Evolutionary conservation across 768 basidiomycete species (phyloP).

Genomic region (Termitomyces sp.): DNA sequence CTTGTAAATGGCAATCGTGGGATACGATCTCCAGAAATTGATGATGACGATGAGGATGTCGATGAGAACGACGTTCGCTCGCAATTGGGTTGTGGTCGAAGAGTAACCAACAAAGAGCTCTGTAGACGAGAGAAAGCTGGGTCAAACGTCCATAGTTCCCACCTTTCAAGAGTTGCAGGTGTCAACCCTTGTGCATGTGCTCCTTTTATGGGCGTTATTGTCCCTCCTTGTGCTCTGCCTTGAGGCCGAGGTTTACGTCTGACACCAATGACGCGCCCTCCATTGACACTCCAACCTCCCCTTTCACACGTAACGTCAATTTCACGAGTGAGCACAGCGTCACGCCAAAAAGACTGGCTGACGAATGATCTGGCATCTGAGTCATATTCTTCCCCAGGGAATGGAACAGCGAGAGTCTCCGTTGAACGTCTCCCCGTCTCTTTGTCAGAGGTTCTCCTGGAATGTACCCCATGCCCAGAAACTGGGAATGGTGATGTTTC

Average conservation of each 20-base stretch:
- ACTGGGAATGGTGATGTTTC: constrained; percentile 66
- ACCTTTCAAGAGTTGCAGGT: constrained; percentile 63
- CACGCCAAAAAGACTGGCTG: constrained; percentile 49
- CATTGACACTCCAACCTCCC: constrained; percentile 70
- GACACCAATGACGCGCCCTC: constrained; percentile 59
- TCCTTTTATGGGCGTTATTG: constrained; percentile 4
- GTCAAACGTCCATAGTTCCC: constrained; percentile 83
- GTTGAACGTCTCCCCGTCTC: constrained; percentile 44
- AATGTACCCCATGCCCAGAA: constrained; percentile 74
- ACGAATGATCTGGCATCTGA: constrained; percentile 28
- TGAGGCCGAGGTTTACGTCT: constrained; percentile 54
- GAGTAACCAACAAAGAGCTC: constrained; percentile 44
- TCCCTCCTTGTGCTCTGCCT: constrained; percentile 22
- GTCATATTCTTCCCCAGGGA: constrained; percentile 38
- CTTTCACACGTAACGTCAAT: constrained; percentile 64
- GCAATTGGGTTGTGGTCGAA: constrained; percentile 24
- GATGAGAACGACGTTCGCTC: constrained; percentile 17
- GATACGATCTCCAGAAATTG: constrained; percentile 19
- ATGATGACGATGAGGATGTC: constrained; percentile 14
- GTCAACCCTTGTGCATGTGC: constrained; percentile 43
- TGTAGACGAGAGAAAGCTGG: constrained; percentile 41
- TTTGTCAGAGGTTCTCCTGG: constrained; percentile 69
- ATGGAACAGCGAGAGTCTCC: constrained; percentile 41
- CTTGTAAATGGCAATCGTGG: constrained; percentile 80
- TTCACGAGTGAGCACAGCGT: constrained; percentile 46